A percentile compares a stretch with the other conserved stretches of the same genome.
phyloP scores from a whole-genome alignment of 306 rosid species.

The Medicago arabica region DNA sequence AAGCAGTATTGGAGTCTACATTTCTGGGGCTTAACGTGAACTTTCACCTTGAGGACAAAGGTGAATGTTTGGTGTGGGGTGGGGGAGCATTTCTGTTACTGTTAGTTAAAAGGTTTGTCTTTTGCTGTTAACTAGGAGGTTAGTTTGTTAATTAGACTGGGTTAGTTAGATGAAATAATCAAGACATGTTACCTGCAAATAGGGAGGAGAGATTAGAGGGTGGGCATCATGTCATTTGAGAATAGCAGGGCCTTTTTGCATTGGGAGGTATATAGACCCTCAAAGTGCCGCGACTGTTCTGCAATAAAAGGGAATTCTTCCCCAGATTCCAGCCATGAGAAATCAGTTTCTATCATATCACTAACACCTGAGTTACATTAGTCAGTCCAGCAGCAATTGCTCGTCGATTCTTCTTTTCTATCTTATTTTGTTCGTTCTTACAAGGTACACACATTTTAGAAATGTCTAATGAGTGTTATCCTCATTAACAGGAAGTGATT shows the following conservation, averaged over 20 bases:
- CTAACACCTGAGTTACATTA: neutral
- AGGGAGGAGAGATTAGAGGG: neutral
- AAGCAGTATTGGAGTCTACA: neutral
- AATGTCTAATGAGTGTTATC: conserved; percentile 37
- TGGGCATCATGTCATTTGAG: neutral
- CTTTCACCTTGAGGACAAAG: neutral
- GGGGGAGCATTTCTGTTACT: neutral
- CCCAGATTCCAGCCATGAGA: neutral
- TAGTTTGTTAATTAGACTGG: conserved; percentile 1
- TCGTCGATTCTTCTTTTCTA: conserved; percentile 30
- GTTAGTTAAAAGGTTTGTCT: neutral
- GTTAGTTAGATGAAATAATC: conserved; percentile 2
- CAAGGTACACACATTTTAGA: conserved; percentile 21
- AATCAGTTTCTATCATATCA: conserved; percentile 15
- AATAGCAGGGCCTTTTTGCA: neutral
- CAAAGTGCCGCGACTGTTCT: neutral
- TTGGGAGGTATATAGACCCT: neutral
- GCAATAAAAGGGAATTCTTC: neutral
- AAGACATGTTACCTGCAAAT: conserved; percentile 8
- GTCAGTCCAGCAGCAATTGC: conserved; percentile 27
- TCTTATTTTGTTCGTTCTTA: conserved; percentile 15
- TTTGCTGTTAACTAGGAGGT: neutral
- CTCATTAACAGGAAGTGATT: conserved; percentile 67
- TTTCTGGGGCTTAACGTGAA: neutral
- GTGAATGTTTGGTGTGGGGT: neutral